Base-by-base conservation (phyloP, 202 grass and related monocot species). In the Brachypodium distachyon region DNA sequence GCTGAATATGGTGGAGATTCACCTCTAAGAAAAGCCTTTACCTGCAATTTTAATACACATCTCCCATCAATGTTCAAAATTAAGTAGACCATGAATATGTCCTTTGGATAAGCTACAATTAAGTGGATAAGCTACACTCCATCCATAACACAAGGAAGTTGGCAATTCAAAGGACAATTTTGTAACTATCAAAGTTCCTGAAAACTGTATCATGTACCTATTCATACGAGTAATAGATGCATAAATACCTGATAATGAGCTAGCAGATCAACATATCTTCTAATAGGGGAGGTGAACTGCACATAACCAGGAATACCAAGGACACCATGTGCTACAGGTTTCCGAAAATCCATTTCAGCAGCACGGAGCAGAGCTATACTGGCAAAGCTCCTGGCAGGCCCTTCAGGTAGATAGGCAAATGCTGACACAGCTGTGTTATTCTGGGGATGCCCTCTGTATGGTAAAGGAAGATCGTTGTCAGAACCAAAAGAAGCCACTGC, bases 231-330 rank as follows among this genome's bases (percentile, higher is more conserved):
- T 56, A 22, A 25, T 7, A 52, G 58, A 72, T 29, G 21, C 39
- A 46, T 61, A 87, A 55, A 60, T 53, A 98, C 95, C 89, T 98
- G 95, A 90, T 88, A 98, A 80, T 98, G 95, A 74, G 95, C 89
- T 47, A 98, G 87, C 53, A 98, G 85, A 83, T 98, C 95, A 16
- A 90, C 84, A 82, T 98, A 98, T 94, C 95, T 90, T 63, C 91
- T 82, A 51, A 98, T 98, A 54, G 95, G 95, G 82, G 91, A 94
- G 61, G 89, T 88, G 73, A 98, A 98, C 80, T 94, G 95, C 37
- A 98, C 91, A 71, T 98, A 98, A 74, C 95, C 91, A 66, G 91
- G 73, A 86, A 98, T 41, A 39, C 95, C 95, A 19, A 98, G 83
- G 51, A 87, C 78, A 72, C 81, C 89, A 68, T 97, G 95, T 11